These are phyloP conservation scores for Rhodotorula glutinis DNA, from an alignment of 1,284 basidiomycete genomes.

Conservation along the genomic window DNA sequence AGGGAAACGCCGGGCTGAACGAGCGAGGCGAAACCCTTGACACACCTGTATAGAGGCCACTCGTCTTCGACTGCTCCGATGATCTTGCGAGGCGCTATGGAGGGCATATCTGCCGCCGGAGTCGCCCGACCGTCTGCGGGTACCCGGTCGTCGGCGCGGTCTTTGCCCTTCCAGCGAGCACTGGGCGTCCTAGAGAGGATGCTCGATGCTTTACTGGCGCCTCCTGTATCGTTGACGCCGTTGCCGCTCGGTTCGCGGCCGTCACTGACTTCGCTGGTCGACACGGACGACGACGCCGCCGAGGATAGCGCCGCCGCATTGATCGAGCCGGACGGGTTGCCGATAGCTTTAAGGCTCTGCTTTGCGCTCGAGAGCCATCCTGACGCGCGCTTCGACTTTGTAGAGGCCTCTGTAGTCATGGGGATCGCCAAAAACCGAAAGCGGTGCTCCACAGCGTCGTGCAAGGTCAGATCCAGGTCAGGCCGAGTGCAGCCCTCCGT, in stretches of 20 bases:
- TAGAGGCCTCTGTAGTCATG: background rate
- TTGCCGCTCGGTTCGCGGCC: background rate
- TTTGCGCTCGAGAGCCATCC: slow-evolving; percentile 28
- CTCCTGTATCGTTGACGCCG: background rate
- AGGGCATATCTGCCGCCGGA: slow-evolving; percentile 5
- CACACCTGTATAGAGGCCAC: slow-evolving; percentile 73
- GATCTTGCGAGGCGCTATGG: slow-evolving; percentile 47
- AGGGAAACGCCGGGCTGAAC: too few species aligned
- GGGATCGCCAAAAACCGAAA: background rate
- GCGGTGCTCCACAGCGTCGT: background rate
- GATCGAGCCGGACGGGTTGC: background rate
- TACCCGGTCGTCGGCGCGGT: background rate
- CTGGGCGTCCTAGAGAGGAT: background rate
- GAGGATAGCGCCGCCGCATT: background rate
- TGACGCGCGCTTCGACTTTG: slow-evolving; percentile 10
- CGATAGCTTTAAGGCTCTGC: slow-evolving; percentile 12
- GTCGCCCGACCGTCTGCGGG: background rate
- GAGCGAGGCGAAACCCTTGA: too few species aligned
- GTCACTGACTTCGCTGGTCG: background rate
- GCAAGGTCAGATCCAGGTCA: too few species aligned
- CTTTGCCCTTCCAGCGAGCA: slow-evolving; percentile 9
- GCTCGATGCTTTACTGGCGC: too few species aligned
- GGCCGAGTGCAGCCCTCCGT: too few species aligned
- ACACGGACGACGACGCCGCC: background rate
- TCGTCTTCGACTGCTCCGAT: slow-evolving; percentile 77